phyloP scores from a whole-genome alignment of 2,329 filamentous ascomycete species.

The Diaporthe nobilis region DNA sequence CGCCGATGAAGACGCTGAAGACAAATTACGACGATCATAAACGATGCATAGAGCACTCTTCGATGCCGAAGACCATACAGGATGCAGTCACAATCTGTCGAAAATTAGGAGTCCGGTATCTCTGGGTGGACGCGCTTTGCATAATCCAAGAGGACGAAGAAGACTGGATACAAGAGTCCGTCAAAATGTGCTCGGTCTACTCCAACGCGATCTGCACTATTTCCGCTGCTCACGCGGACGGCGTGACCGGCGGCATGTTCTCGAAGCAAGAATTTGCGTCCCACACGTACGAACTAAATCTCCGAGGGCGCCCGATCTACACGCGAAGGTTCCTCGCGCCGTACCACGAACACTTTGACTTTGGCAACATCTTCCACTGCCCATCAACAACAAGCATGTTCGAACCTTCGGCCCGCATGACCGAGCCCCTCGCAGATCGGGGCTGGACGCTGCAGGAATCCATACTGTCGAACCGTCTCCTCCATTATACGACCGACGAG shows the following conservation, averaged over 20 bases:
- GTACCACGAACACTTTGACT: constrained; percentile 21
- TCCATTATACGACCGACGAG: constrained; percentile 35
- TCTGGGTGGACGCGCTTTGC: constrained; percentile 48
- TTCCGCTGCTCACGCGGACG: constrained; percentile 23
- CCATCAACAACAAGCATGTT: background rate
- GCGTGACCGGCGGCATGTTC: constrained; percentile 22
- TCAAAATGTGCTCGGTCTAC: constrained; percentile 31
- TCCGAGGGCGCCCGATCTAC: constrained; percentile 43
- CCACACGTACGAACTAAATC: background rate
- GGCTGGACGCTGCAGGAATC: constrained; percentile 29
- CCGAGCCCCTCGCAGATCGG: constrained; percentile 10
- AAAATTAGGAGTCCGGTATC: constrained; percentile 41
- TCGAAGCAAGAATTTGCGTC: constrained; percentile 5
- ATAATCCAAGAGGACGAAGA: constrained; percentile 45
- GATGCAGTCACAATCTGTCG: constrained; percentile 35
- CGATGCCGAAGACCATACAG: constrained; percentile 27
- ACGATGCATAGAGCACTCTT: constrained; percentile 2
- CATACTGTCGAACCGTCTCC: constrained; percentile 28
- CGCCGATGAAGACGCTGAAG: constrained; percentile 22
- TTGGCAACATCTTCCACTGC: constrained; percentile 19
- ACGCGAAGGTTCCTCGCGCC: background rate
- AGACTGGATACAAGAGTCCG: constrained; percentile 43
- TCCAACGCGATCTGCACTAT: constrained; percentile 31
- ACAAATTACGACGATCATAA: constrained; percentile 13
- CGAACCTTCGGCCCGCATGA: background rate